Conservation (phyloP, 768 basidiomycete genomes). For the Amanita rimosa region DNA sequence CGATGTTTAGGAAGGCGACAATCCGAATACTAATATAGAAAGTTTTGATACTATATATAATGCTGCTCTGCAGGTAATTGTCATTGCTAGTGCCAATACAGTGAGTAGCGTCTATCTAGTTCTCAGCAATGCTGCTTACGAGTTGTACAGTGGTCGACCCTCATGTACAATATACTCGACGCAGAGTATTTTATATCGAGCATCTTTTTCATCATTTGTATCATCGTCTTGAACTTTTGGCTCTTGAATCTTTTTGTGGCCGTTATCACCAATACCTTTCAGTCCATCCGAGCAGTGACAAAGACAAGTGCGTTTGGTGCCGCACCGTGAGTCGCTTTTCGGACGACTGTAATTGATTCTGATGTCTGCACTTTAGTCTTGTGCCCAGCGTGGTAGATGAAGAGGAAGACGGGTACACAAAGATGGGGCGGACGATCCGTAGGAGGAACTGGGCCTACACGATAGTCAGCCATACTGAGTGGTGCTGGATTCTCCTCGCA, state of each 20-base stretch:
- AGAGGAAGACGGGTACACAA: slow-evolving; percentile 51
- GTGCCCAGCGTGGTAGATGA: slow-evolving; percentile 33
- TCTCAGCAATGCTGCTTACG: neutral
- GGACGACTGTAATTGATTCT: neutral
- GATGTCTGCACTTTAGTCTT: slow-evolving; percentile 15
- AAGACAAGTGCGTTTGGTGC: slow-evolving; percentile 90
- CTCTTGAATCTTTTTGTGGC: slow-evolving; percentile 89
- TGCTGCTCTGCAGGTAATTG: slow-evolving; percentile 71
- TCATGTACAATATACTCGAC: slow-evolving; percentile 88
- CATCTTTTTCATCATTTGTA: slow-evolving; percentile 75
- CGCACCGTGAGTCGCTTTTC: slow-evolving; percentile 39
- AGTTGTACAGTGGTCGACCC: slow-evolving; percentile 47
- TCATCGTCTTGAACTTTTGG: slow-evolving; percentile 90
- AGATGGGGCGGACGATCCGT: slow-evolving; percentile 20
- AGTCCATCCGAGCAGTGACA: slow-evolving; percentile 77
- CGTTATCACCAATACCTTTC: slow-evolving; percentile 91
- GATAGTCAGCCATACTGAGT: slow-evolving; percentile 46
- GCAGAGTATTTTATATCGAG: slow-evolving; percentile 84
- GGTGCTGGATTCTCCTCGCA: slow-evolving; percentile 70
- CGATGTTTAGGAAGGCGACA: slow-evolving; percentile 40
- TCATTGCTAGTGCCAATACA: slow-evolving; percentile 71
- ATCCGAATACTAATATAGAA: slow-evolving; percentile 54
- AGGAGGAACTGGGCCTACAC: slow-evolving; percentile 39
- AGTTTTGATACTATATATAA: slow-evolving; percentile 88
- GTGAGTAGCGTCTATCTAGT: slow-evolving; percentile 29